Conservation (phyloP, 2,329 filamentous ascomycete species). For the Zymoseptoria pseudotritici region DNA sequence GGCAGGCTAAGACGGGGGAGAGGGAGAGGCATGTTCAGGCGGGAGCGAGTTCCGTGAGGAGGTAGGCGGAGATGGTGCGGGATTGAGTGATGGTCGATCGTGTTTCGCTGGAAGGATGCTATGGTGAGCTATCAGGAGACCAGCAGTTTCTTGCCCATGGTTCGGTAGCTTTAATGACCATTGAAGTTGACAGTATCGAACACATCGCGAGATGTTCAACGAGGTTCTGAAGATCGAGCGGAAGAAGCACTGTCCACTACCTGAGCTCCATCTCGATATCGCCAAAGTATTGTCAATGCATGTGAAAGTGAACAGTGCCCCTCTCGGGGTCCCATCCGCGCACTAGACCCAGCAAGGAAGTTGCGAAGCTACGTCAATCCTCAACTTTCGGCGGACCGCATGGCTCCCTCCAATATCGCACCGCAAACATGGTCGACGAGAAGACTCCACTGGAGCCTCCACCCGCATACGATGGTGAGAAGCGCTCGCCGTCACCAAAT, state of each 20-base stretch:
- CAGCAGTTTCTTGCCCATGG: neutral
- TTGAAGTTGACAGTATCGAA: neutral
- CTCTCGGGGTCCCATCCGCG: too few relatives aligned
- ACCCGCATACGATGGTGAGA: constrained; percentile 33
- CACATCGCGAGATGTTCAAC: neutral
- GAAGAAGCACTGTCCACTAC: neutral
- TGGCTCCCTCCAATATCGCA: neutral
- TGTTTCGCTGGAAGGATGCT: neutral
- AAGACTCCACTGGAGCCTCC: constrained; percentile 37
- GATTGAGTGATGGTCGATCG: neutral
- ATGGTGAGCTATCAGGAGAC: neutral
- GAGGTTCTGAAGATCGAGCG: neutral
- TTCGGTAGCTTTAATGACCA: neutral
- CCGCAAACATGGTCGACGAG: constrained; percentile 22
- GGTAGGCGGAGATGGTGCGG: neutral
- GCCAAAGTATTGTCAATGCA: neutral
- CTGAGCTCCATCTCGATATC: neutral
- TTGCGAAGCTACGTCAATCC: neutral
- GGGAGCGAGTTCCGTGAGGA: neutral
- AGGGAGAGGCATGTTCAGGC: constrained; percentile 1
- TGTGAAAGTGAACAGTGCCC: neutral
- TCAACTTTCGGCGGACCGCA: neutral
- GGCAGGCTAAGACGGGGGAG: constrained; percentile 12
- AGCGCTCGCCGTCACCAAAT: neutral
- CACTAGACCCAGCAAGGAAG: neutral